phyloP scores from a whole-genome alignment of 192 early-diverging fungal genomes.

The Entomortierella chlamydospora region DNA sequence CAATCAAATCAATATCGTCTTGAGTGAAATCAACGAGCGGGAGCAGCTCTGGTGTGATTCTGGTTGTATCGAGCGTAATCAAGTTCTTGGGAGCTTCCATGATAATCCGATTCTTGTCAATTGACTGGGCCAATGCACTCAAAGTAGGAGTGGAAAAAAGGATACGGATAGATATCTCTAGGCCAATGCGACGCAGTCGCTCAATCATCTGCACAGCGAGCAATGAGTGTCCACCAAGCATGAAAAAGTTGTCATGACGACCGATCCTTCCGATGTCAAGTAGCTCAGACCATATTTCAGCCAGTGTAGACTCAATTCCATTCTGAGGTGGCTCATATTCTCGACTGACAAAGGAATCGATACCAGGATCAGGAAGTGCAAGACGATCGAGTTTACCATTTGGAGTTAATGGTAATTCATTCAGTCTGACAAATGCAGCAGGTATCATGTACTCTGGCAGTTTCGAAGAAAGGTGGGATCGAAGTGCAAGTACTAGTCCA shows the following conservation, averaged over 20 bases:
- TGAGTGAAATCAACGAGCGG: not conserved
- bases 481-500: no score
- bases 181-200: not conserved
- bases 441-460: no score
- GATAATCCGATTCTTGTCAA: not conserved
- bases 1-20: not conserved
- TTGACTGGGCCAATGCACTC: not conserved
- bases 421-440: no score
- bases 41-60: not conserved
- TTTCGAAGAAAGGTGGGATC: no score
- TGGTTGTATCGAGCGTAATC: not conserved
- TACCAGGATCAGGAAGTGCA: no score
- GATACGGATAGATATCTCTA: not conserved
- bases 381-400: no score
- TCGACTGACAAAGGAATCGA: no score
- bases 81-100: not conserved
- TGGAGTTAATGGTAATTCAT: no score
- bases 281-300: not conserved
- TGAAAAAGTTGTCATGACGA: not conserved
- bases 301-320: no score
- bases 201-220: constrained; percentile 16
- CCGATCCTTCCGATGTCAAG: constrained; percentile 9
- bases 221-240: constrained; percentile 1
- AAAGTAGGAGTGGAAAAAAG: not conserved
- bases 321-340: no score